Base-by-base conservation (phyloP, 352 stramenopile species). In the Phytopythium montanum region DNA sequence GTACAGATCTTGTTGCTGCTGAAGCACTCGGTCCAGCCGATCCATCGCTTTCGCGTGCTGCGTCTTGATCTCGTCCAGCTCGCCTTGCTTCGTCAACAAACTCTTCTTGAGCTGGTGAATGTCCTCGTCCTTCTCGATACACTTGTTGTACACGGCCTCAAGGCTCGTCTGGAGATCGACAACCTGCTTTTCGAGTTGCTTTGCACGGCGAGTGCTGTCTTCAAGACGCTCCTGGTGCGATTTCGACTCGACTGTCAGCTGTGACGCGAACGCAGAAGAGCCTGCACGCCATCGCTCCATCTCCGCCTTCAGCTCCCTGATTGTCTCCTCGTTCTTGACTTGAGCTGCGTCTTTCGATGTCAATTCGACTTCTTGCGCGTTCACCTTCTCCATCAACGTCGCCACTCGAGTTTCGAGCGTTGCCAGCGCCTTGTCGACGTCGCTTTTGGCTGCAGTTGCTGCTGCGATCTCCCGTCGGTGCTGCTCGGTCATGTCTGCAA, bases 1-100 rank as follows among this genome's bases (percentile, higher is more conserved):
- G 33, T 76, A 88, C 14, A 88, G 39, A 34, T 78, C 72, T 60
- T 88, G 71, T 39, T 89, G 81, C 42, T 91, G 81, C 36, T 79
- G 63, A 13, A 73, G 68, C 10, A 88, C 49, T 21, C 72, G 70
- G 23, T 91, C 79, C 39, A 86, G 69, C 0, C 75, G 75, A n/a
- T 81, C 74, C 2, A 59, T 69, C 1, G 78, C 60, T 54, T 87
- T 88, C 14, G 55, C 60, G 21, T 85, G 58, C 45, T 88, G 79
- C 16, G 65, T 23, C 53, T 77, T 75, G 18, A 83, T 19, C 25
- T 75, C 69, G 16, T 88, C 79, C 3, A 86, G 45, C 26, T 91
- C 81, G 25, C 81, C 74, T 14, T 65, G 59, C 25, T 84, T 75
- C 29, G 67, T 34, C 1, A 67, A 29, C 26, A 91, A 54, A 7